Percentiles rank a stretch among this genome's conserved stretches.
Conservation (phyloP, 2,329 filamentous ascomycete species). For the Ophiostoma sp. region DNA sequence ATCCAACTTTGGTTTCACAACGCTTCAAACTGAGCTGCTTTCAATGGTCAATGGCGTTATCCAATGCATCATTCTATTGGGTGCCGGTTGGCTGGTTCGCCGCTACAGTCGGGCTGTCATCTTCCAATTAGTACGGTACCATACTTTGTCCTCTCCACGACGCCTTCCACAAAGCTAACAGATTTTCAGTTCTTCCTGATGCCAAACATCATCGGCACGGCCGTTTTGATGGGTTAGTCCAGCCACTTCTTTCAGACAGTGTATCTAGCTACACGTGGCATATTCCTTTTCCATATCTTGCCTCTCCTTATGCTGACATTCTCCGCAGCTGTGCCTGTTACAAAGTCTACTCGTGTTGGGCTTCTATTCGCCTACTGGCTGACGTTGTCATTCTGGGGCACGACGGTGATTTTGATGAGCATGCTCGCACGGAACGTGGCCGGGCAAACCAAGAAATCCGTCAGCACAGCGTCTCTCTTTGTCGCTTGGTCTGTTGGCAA, state of each 20-base stretch:
- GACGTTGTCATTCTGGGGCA: constrained; percentile 71
- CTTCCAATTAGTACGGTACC: constrained; percentile 51
- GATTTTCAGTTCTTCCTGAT: neutral
- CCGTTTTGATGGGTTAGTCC: neutral
- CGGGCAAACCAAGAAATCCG: constrained; percentile 71
- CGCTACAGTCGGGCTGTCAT: constrained; percentile 66
- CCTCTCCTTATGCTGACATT: no score
- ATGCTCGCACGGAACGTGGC: constrained; percentile 69
- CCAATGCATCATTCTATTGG: constrained; percentile 69
- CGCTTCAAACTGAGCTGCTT: constrained; percentile 69
- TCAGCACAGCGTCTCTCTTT: constrained; percentile 69
- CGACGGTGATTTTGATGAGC: constrained; percentile 62
- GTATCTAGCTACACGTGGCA: no score
- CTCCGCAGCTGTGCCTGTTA: constrained; percentile 45
- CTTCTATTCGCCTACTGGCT: constrained; percentile 75
- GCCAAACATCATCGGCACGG: neutral
- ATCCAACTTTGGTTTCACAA: constrained; percentile 63
- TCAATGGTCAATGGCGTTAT: constrained; percentile 74
- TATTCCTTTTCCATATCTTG: no score
- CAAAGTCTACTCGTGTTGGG: constrained; percentile 59
- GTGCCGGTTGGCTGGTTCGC: constrained; percentile 65
- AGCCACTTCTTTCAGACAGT: no score
- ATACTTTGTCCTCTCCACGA: no score
- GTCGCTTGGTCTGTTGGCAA: constrained; percentile 59
- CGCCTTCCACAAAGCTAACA: neutral